Evolutionary conservation across 2,329 filamentous ascomycete genomes (phyloP).

Genomic region (Hyphodiscus sp.): DNA sequence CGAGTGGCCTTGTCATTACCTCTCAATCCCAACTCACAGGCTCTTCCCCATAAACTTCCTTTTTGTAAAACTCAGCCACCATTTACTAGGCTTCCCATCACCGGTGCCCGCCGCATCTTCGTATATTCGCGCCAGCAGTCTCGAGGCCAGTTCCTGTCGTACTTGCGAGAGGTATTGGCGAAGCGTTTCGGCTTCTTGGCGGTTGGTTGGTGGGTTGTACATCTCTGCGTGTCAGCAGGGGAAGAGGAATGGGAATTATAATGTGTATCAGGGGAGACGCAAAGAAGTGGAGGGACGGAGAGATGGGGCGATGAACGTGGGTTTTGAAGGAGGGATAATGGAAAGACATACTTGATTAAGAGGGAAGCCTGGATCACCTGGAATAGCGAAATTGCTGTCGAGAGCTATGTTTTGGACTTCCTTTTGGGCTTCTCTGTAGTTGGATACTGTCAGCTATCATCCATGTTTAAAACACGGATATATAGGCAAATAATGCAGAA

Average conservation of each 20-base stretch:
- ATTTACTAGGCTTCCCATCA: slow-evolving; percentile 64
- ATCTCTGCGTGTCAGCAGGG: slow-evolving; percentile 43
- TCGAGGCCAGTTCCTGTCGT: slow-evolving; percentile 78
- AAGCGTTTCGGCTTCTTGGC: slow-evolving; percentile 83
- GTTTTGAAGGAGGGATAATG: neutral
- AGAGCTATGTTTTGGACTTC: slow-evolving; percentile 86
- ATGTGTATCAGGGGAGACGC: no score
- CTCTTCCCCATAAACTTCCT: slow-evolving; percentile 99
- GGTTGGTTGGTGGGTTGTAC: slow-evolving; percentile 80
- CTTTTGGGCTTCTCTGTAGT: slow-evolving; percentile 48
- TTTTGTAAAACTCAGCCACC: slow-evolving; percentile 99
- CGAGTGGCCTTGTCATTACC: slow-evolving; percentile 3
- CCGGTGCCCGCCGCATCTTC: slow-evolving; percentile 59
- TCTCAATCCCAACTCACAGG: slow-evolving; percentile 41
- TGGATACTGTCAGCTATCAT: slow-evolving; percentile 5
- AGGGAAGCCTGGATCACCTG: slow-evolving; percentile 87
- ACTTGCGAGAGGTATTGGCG: slow-evolving; percentile 89
- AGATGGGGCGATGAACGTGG: no score
- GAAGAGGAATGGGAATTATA: neutral
- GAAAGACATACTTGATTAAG: slow-evolving; percentile 66
- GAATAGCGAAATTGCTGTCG: slow-evolving; percentile 87
- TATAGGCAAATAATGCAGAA: neutral
- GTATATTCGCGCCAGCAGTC: slow-evolving; percentile 82
- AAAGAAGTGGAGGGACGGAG: no score
- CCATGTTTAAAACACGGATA: neutral